Conservation (phyloP, 2,329 filamentous ascomycete species). For the Penicillium sp. region DNA sequence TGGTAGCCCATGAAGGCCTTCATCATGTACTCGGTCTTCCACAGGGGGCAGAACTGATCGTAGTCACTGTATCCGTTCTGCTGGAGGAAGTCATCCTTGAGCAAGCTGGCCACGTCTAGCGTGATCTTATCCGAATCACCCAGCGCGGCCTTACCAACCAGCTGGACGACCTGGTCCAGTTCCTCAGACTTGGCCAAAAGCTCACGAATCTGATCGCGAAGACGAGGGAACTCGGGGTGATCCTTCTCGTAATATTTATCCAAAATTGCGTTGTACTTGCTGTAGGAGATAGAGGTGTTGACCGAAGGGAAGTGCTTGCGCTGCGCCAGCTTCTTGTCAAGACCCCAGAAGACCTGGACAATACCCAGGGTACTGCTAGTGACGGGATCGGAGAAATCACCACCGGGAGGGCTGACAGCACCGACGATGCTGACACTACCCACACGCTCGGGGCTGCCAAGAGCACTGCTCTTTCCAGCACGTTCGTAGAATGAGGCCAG, state of each 20-base stretch:
- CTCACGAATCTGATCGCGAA: slow-evolving; percentile 90
- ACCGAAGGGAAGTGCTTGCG: slow-evolving; percentile 99
- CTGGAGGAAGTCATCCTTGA: slow-evolving; percentile 99
- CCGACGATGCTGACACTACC: slow-evolving; percentile 97
- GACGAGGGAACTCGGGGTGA: slow-evolving; percentile 87
- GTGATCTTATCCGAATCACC: slow-evolving; percentile 98
- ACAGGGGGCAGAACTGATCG: slow-evolving; percentile 97
- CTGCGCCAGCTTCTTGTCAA: slow-evolving; percentile 99
- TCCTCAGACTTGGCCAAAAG: slow-evolving; percentile 94
- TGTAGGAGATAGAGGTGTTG: slow-evolving; percentile 92
- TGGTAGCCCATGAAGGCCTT: slow-evolving; percentile 98
- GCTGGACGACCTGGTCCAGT: slow-evolving; percentile 95
- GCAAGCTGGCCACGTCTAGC: slow-evolving; percentile 80
- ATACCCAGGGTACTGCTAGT: slow-evolving; percentile 92
- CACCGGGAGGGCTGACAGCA: slow-evolving; percentile 93
- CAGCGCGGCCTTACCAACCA: slow-evolving; percentile 94
- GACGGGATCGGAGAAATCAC: slow-evolving; percentile 98
- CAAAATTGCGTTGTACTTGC: slow-evolving; percentile 86
- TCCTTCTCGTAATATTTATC: slow-evolving; percentile 95
- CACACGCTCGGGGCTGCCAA: slow-evolving; percentile 83
- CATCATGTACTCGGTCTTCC: slow-evolving; percentile 99
- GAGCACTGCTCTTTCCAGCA: slow-evolving; percentile 78
- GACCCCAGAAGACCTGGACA: slow-evolving; percentile 99
- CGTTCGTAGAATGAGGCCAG: slow-evolving; percentile 99
- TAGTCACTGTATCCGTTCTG: slow-evolving; percentile 99